Percentiles rank a stretch among this genome's conserved stretches.
These are phyloP conservation scores for Edaphochlamys debaryana DNA, from an alignment of 139 green algal species.

Conservation along the genomic window DNA sequence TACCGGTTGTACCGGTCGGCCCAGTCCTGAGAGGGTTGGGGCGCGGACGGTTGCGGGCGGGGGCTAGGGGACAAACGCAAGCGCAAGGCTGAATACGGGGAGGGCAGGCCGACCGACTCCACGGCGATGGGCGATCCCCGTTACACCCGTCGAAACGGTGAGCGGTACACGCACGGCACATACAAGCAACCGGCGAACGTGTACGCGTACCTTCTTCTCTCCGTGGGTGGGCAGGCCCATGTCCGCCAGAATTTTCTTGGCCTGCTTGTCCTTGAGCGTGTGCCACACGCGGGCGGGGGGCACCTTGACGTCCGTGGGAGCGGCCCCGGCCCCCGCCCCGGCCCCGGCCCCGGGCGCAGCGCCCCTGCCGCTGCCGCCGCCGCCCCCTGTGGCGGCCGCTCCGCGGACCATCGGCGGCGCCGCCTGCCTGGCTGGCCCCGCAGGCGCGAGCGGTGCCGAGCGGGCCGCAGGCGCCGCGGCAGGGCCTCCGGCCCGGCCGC, in stretches of 20 bases:
- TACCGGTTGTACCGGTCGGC: slow-evolving; percentile 13
- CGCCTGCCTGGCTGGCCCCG: neutral
- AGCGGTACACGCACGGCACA: no score
- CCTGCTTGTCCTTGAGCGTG: slow-evolving; percentile 50
- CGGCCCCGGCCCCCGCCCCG: neutral
- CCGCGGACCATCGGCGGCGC: neutral
- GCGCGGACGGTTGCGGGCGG: neutral
- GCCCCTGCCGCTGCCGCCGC: neutral
- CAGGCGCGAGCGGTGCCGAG: neutral
- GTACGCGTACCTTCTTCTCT: slow-evolving; percentile 23
- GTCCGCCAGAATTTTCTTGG: slow-evolving; percentile 32
- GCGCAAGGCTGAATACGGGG: no score
- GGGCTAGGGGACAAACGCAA: no score
- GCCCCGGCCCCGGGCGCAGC: neutral
- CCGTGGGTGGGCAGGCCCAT: slow-evolving; percentile 37
- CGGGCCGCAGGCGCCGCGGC: neutral
- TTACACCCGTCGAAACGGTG: no score
- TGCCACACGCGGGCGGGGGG: slow-evolving; percentile 49
- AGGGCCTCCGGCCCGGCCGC: neutral
- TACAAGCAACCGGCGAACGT: no score
- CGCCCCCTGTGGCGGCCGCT: neutral
- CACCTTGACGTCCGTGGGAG: slow-evolving; percentile 16
- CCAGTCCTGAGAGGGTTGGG: neutral
- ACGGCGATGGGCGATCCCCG: no score
- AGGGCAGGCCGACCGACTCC: no score